Evolutionary conservation across 176 grass and related monocot genomes (phyloP), one percentile per base, ranked within the genome.

Genomic region (Stipa capillata): DNA sequence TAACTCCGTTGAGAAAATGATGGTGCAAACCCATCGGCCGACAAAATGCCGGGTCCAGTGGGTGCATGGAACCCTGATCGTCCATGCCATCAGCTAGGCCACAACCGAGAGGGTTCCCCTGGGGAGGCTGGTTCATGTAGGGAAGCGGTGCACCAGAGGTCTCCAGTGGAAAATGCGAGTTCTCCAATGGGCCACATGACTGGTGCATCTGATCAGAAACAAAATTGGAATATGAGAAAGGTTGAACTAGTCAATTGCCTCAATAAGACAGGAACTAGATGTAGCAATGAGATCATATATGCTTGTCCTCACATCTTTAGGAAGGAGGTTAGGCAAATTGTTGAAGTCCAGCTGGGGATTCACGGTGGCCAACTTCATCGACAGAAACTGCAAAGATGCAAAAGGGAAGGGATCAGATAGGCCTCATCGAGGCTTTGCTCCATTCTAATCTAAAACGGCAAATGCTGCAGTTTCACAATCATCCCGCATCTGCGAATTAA

Each of bases 341-440:
- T 93, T 91, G 90, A 99, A 99, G 83, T 99, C 97, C 35, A 96
- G 84, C 55, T 93, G 88, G 48, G 97, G 97, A 83, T 99, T 96
- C 72, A 99, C 97, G 28, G 97, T 93, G 17, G 97, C 97, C 88
- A 99, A 69, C 89, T 99, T 99, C 97, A 99, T 99, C 20, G 97
- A 96, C 53, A 99, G 83, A 72, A 99, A 99, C 97, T 99, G 86
- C 85, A 91, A 79, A 87, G 42, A 65, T 23, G 87, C 58, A n/a
- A 74, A 63, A 58, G 69, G 60, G 35, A 76, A 75, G 44, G 48
- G 61, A 76, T 92, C 4, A 95, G 81, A 87, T 56, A 34, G n/a
- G 17, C 43, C 39, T 20, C 18, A 34, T 56, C 1, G 6, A 48
- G 9, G 40, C 28, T n/a, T 40, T 67, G 60, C 65, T 67, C n/a